These are phyloP conservation scores for Aspergillus versicolor DNA, from an alignment of 2,329 filamentous ascomycete genomes.

Conservation along the genomic window DNA sequence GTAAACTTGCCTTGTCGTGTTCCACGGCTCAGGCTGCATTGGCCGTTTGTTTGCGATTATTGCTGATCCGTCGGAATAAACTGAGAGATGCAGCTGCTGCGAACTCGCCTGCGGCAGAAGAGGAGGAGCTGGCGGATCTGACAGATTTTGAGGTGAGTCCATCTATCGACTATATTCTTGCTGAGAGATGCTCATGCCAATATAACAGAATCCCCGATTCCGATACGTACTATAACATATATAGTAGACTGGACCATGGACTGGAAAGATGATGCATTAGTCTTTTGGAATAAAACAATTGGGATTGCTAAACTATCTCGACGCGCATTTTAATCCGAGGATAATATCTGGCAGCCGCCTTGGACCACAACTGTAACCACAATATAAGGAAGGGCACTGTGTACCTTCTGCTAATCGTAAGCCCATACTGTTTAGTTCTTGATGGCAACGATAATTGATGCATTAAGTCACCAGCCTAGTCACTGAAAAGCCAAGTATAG, in stretches of 20 bases:
- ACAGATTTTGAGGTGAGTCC: constrained; percentile 29
- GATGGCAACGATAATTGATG: no score
- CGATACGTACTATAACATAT: constrained; percentile 5
- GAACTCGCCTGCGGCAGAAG: neutral
- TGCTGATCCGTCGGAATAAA: constrained; percentile 22
- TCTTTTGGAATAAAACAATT: no score
- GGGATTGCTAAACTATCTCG: no score
- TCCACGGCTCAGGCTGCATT: constrained; percentile 20
- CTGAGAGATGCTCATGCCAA: neutral
- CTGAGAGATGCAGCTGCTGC: constrained; percentile 15
- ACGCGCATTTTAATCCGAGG: no score
- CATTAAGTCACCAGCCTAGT: no score
- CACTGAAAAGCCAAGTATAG: no score
- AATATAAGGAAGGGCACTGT: no score
- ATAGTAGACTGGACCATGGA: neutral
- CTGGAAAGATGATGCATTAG: no score
- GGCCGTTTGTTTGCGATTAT: constrained; percentile 18
- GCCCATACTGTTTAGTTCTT: no score
- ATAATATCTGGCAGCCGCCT: no score
- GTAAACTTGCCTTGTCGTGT: constrained; percentile 49
- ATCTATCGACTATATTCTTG: neutral
- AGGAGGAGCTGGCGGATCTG: constrained; percentile 22
- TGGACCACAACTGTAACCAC: no score
- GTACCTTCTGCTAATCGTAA: no score
- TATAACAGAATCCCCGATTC: constrained; percentile 8